These are phyloP conservation scores for Pontederia crassipes DNA, from an alignment of 176 grass and related monocot genomes.

Conservation along the genomic window DNA sequence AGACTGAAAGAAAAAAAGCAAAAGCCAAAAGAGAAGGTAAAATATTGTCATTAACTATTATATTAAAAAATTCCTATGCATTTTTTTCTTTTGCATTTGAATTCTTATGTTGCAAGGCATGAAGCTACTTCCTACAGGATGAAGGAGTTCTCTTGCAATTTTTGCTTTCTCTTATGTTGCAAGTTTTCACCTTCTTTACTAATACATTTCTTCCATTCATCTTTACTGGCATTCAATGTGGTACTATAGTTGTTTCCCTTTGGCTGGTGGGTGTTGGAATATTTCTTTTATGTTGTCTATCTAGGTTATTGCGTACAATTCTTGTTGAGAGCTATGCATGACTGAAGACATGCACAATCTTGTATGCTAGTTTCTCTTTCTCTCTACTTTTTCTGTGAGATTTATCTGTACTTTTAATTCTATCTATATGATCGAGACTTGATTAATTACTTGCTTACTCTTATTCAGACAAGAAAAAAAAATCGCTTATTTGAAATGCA, in stretches of 20 bases:
- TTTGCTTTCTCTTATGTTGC: conserved; percentile 55
- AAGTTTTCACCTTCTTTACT: conserved; percentile 37
- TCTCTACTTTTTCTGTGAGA: too few species aligned
- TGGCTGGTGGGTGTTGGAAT: conserved; percentile 51
- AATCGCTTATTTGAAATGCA: too few species aligned
- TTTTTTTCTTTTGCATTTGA: too few species aligned
- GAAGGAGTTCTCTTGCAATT: conserved; percentile 84
- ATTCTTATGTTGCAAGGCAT: conserved; percentile 52
- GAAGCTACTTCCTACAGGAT: conserved; percentile 76
- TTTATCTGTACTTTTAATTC: too few species aligned
- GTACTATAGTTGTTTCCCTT: conserved; percentile 1
- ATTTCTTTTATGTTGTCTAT: too few species aligned
- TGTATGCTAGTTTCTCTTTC: conserved; percentile 86
- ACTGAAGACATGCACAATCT: conserved; percentile 97
- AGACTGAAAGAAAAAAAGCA: too few species aligned
- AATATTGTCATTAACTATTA: too few species aligned
- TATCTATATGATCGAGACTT: too few species aligned
- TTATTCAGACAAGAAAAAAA: too few species aligned
- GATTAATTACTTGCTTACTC: too few species aligned
- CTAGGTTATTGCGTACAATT: conserved; percentile 8
- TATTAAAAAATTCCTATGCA: too few species aligned
- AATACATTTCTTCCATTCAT: background rate
- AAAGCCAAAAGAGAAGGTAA: too few species aligned
- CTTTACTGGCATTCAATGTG: background rate
- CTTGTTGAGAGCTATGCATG: conserved; percentile 86